phyloP scores from a whole-genome alignment of 768 basidiomycete species.

The Mycena polygramma region DNA sequence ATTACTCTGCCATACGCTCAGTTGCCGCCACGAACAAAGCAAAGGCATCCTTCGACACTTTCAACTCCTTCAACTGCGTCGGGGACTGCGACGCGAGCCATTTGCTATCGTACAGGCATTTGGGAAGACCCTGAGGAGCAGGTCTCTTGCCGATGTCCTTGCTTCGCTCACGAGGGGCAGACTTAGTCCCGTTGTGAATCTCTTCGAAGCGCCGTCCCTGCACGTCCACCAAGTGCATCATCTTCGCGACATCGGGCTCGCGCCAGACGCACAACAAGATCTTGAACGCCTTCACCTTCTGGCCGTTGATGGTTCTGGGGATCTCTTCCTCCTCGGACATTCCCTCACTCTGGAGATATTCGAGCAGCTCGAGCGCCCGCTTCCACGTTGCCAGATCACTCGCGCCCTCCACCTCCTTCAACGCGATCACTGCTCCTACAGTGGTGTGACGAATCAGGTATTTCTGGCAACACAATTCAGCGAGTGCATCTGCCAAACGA shows the following conservation, averaged over 20 bases:
- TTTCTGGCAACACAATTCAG: slow-evolving; percentile 10
- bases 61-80: background rate
- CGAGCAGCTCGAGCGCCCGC: background rate
- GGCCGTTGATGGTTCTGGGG: background rate
- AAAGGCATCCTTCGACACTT: slow-evolving; percentile 16
- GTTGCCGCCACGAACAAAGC: slow-evolving; percentile 19
- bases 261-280: slow-evolving; percentile 23
- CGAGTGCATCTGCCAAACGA: background rate
- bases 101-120: slow-evolving; percentile 8
- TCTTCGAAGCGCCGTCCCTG: background rate
- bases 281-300: background rate
- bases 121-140: slow-evolving; percentile 20
- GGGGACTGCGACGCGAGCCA: slow-evolving; percentile 1
- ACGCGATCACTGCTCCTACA: background rate
- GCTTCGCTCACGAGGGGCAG: background rate
- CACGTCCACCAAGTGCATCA: slow-evolving; percentile 13
- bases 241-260: slow-evolving; percentile 10
- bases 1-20: background rate
- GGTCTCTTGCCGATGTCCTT: background rate
- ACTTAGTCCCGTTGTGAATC: background rate
- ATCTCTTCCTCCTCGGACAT: slow-evolving; percentile 28
- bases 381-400: slow-evolving; percentile 12
- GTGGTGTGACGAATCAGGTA: background rate
- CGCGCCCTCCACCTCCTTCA: background rate
- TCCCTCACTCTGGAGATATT: background rate